phyloP scores from a whole-genome alignment of 306 rosid species.

The Ochetophila trinervis region DNA sequence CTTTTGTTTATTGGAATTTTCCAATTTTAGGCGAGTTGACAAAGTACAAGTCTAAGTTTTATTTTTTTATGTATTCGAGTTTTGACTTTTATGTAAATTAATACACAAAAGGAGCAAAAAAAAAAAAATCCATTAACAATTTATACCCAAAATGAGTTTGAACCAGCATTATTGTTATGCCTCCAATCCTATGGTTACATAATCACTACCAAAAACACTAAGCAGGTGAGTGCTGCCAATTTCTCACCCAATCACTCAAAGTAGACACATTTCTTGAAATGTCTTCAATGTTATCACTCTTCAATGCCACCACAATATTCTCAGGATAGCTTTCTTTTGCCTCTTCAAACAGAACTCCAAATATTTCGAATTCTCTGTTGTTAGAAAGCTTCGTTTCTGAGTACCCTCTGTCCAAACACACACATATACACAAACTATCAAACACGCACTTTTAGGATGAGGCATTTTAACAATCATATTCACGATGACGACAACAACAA shows the following conservation, averaged over 20 bases:
- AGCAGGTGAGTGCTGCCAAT: slow-evolving; percentile 51
- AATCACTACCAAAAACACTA: background rate
- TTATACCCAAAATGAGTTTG: no score
- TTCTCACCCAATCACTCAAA: slow-evolving; percentile 64
- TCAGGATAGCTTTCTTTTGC: slow-evolving; percentile 77
- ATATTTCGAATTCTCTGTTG: slow-evolving; percentile 85
- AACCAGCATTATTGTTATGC: no score
- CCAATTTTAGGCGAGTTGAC: no score
- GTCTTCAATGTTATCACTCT: slow-evolving; percentile 64
- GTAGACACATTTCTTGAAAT: slow-evolving; percentile 51
- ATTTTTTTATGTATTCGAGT: no score
- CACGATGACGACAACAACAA: background rate
- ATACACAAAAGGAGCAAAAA: no score
- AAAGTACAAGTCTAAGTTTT: no score
- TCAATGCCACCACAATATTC: slow-evolving; percentile 58
- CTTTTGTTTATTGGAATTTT: no score
- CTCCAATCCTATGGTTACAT: no score
- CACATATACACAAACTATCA: no score
- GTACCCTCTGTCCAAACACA: slow-evolving; percentile 54
- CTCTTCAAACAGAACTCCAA: slow-evolving; percentile 82
- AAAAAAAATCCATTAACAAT: no score
- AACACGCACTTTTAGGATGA: background rate
- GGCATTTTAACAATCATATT: background rate
- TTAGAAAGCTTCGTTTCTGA: slow-evolving; percentile 63
- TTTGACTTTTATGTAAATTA: no score